Base-by-base conservation (phyloP, 768 basidiomycete species). In the Pleurotus tuber-regium region DNA sequence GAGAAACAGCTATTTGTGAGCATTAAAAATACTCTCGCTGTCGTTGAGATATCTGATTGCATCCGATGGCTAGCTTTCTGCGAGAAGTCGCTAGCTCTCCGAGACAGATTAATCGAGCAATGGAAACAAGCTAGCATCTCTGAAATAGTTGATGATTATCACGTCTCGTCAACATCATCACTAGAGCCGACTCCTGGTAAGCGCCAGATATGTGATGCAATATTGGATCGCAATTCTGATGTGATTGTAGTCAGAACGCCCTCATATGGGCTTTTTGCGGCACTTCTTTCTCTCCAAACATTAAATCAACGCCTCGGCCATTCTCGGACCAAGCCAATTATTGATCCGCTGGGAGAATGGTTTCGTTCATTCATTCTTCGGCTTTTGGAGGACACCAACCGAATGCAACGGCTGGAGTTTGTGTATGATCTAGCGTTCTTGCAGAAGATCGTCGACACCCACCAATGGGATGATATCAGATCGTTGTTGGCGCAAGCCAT, bases 251-350 rank as follows among this genome's bases (percentile, higher is more conserved):
- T 51, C 21, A 26, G 42, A 28, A 54, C 51, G 33, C 66, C 61
- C 39, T 65, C 57, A 50, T 73, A 74, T 7, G 63, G 68, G 36
- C 71, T 88, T 44, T 69, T 84, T 51, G 71, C 77, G 36, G 77
- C 81, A 14, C 63, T 91, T 46, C 63, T 83, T 39, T 63, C 71
- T 1, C 65, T 91, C 14, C 79, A 79, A 26, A 70, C 73, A 11
- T 74, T 76, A 2, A 66, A 85, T 44, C 79, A 81, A 57, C 71
- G 77, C n/a, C 64, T 89, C 10, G 83, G 82, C 1, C 63, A 79
- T 43, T 67, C 73, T 36, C 66, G 70, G 46, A 31, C 23, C 18
- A 23, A 19, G 4, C 29, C 29, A 2, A 21, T 12, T 24, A 35
- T 23, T 14, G 21, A 48, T 35, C 25, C 46, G 18, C 5, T 35